Base-by-base conservation (phyloP, 2,329 filamentous ascomycete species). In the Colletotrichum caudatum region DNA sequence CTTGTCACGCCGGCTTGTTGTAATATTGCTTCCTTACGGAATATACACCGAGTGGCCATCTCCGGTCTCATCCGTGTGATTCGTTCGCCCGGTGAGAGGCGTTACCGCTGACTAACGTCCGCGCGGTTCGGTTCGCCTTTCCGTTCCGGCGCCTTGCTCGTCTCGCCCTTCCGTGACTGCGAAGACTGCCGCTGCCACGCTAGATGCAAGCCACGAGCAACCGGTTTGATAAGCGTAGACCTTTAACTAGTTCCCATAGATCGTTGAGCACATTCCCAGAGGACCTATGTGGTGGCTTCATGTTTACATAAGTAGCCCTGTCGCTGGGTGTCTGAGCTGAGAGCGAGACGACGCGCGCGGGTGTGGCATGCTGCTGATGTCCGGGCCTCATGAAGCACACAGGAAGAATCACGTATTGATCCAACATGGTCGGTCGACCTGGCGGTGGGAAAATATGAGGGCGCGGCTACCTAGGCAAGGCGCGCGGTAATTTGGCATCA, bases 51-150 rank as follows among this genome's bases (percentile, higher is more conserved):
- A 26, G 12, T 39, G 14, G 18, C 2, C 7, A 23, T 48, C 12
- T 18, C 11, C 2, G 18, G 20, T 14, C 11, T 20, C 29, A 33
- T 18, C 5, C 16, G 16, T 16, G 39, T n/a, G 58, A 44, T 60
- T 48, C 16, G 41, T 29, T 33, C 20, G n/a, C 37, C 14, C 26
- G 44, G 7, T 23, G 46, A n/a, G 20, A 46, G 23, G 20, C 6
- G 20, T 23, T 51, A 16, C 8, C 46, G 14, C 46, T 64, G 48
- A 64, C 61, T 54, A 54, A 70, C 9, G 20, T 14, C 66, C 61
- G 64, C 67, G 48, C 46, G 63, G 23, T 33, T 70, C 67, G 64
- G 54, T 33, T n/a, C 56, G 56, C 23, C 56, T 60, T 70, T 53
- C 50, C 50, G 29, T n/a, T 1, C 26, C 44, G n/a, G n/a, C 18